A percentile compares a stretch with the other conserved stretches of the same genome.
Conservation (phyloP, 345 rosid genomes). For the Anacardium occidentale region DNA sequence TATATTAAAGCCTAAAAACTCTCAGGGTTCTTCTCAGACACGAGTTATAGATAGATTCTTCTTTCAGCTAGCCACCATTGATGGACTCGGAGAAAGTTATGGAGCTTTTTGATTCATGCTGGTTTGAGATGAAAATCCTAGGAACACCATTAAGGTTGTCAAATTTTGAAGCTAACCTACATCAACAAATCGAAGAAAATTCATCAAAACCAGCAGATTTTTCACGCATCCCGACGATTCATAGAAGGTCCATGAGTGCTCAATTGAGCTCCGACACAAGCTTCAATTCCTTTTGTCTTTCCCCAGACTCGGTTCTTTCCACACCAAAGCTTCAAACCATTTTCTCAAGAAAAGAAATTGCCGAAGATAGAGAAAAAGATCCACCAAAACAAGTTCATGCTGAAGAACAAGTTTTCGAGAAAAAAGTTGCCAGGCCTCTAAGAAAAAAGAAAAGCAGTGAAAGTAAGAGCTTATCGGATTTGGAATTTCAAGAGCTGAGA, state of each 20-base stretch:
- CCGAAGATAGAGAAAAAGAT: conserved; percentile 26
- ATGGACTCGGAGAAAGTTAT: conserved; percentile 38
- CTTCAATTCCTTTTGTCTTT: conserved; percentile 29
- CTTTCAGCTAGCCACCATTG: conserved; percentile 21
- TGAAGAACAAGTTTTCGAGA: not conserved
- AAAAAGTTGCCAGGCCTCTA: conserved; percentile 8
- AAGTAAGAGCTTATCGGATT: conserved; percentile 61
- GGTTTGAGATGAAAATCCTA: conserved; percentile 49
- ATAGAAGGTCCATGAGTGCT: conserved; percentile 56
- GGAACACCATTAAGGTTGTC: conserved; percentile 22
- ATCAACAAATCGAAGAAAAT: conserved; percentile 25
- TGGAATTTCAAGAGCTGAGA: conserved; percentile 76
- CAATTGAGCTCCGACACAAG: conserved; percentile 33
- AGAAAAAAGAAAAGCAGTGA: conserved; percentile 28
- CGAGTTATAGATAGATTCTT: not conserved
- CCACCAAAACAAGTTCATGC: not conserved
- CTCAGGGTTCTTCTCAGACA: not conserved
- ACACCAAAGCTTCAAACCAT: conserved; percentile 43
- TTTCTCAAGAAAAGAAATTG: conserved; percentile 37
- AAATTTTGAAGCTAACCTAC: conserved; percentile 23
- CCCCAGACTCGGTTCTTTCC: conserved; percentile 50
- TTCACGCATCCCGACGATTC: conserved; percentile 26
- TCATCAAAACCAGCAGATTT: conserved; percentile 19
- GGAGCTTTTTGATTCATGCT: conserved; percentile 43
- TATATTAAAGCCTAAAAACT: conserved; percentile 10